Base-by-base conservation (phyloP, 116 monocot species). In the Zostera marina region DNA sequence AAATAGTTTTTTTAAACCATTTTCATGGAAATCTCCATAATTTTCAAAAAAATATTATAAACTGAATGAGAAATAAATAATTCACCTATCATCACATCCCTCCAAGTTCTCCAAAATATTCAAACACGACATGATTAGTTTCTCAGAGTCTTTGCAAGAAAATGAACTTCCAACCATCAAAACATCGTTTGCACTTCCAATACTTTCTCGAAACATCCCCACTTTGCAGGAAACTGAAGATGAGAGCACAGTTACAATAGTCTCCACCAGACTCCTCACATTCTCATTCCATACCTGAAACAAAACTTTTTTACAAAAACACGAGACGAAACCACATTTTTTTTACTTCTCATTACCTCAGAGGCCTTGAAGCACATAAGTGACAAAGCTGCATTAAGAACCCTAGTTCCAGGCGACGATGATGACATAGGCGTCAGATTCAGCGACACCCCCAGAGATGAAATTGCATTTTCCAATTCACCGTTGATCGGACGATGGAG, bases 351-450 rank as follows among this genome's bases (percentile, higher is more conserved):
- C 44, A 15, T 12, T 20, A 84, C 81, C 70, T 87, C 66, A 2
- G 67, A 56, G 11, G 72, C 47, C 22, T 62, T 70, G 70, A 84
- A 75, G 74, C 92, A 83, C 84, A 84, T 78, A 42, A 84, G 76
- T 39, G 92, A 81, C 41, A 87, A 79, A 10, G 77, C 73, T 11
- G 82, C 72, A 66, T 94, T 76, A 41, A 85, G 64, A 75, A 88
- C 84, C 77, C 81, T 65, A 73, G 62, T 42, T 7, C 60, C 58
- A 12, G 52, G 41, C 2, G 26, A 42, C 2, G 54, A 45, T 16
- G 49, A 42, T 1, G 54, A 45, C 8, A 20, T 11, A 14, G 45
- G 63, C 47, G 39, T 52, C 42, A 58, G 53, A 65, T 75, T 82
- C 63, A 87, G 74, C 47, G 76, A 77, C 16, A 64, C 46, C 44